Percentiles rank a stretch among this genome's conserved stretches.
These are phyloP conservation scores for Halenospora varia DNA, from an alignment of 495 filamentous ascomycete genomes.

Conservation along the genomic window DNA sequence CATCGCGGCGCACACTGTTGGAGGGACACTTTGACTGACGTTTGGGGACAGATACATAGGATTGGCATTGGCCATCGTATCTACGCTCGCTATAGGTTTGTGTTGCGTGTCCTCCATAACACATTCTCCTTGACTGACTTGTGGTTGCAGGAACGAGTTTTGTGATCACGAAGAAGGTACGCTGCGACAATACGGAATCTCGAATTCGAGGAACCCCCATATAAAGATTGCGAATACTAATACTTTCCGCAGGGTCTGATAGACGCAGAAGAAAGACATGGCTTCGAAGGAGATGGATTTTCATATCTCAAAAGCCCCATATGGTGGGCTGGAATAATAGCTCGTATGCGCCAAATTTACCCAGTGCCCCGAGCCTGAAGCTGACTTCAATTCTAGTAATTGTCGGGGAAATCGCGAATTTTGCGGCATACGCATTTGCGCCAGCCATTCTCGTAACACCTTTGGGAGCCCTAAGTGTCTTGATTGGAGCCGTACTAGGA, in stretches of 20 bases:
- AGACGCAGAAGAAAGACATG: conserved; percentile 82
- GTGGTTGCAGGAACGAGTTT: conserved; percentile 41
- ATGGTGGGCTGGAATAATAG: conserved; percentile 93
- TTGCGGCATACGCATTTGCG: conserved; percentile 96
- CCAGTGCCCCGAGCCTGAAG: conserved; percentile 7
- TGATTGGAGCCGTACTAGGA: conserved; percentile 92
- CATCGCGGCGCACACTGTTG: not conserved
- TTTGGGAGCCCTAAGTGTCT: conserved; percentile 83
- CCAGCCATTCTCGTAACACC: conserved; percentile 96
- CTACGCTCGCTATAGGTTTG: conserved; percentile 79
- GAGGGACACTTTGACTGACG: conserved; percentile 10
- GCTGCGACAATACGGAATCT: not conserved
- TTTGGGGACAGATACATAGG: conserved; percentile 25
- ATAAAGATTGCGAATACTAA: conserved; percentile 9
- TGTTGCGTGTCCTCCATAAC: not conserved
- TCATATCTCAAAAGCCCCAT: conserved; percentile 85
- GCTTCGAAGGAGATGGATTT: conserved; percentile 96
- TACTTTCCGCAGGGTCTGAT: conserved; percentile 66
- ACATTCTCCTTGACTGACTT: not conserved
- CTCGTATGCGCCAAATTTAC: conserved; percentile 52
- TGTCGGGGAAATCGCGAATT: conserved; percentile 90
- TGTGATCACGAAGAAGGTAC: conserved; percentile 30
- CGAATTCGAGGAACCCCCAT: not conserved
- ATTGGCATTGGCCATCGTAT: conserved; percentile 72
- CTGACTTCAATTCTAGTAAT: conserved; percentile 48